Evolutionary conservation across 106 monocot species (phyloP).

Genomic region (Dioscorea zingiberensis): DNA sequence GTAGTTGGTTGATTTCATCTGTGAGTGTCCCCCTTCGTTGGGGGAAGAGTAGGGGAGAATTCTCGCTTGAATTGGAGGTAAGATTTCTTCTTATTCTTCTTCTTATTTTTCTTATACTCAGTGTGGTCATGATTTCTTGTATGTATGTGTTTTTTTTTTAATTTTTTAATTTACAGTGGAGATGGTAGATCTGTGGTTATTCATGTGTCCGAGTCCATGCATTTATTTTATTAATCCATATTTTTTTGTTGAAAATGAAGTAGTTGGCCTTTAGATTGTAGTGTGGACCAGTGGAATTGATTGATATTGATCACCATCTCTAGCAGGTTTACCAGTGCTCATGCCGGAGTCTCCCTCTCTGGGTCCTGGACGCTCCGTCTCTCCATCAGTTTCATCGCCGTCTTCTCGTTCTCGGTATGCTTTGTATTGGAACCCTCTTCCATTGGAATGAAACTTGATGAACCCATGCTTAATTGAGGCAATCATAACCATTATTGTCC

Average conservation of each 20-base stretch:
- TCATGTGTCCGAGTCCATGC: too few relatives aligned
- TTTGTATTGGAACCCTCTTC: background rate
- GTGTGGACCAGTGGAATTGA: too few relatives aligned
- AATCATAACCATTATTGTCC: too few relatives aligned
- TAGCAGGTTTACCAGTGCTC: background rate
- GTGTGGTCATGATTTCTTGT: background rate
- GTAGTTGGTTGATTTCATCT: background rate
- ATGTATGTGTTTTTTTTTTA: background rate
- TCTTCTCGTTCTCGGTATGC: constrained; percentile 35
- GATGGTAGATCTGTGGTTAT: too few relatives aligned
- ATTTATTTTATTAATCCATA: too few relatives aligned
- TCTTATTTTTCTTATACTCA: background rate
- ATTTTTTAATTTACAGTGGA: background rate
- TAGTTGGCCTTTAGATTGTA: too few relatives aligned
- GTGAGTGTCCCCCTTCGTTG: constrained; percentile 2
- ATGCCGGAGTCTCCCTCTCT: constrained; percentile 14
- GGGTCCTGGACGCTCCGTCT: constrained; percentile 11
- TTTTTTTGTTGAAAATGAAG: too few relatives aligned
- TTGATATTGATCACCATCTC: too few relatives aligned
- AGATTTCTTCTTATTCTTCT: background rate
- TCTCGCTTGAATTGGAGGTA: background rate
- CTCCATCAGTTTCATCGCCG: constrained; percentile 25
- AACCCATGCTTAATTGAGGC: background rate
- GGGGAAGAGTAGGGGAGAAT: background rate
- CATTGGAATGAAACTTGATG: too few relatives aligned